Conservation (phyloP, 345 rosid genomes). For the Citrus unshiu region DNA sequence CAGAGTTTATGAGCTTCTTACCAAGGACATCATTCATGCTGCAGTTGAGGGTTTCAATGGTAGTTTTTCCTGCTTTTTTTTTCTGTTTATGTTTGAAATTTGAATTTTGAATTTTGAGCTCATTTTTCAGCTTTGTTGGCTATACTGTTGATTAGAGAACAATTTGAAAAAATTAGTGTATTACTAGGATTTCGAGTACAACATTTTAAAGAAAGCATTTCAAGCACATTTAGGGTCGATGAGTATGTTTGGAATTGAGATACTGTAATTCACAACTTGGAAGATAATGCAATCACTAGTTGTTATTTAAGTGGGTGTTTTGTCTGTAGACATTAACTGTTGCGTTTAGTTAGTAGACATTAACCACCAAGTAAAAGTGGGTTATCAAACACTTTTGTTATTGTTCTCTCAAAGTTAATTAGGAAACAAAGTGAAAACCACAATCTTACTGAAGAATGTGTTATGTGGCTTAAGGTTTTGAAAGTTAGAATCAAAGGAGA, state of each 20-base stretch:
- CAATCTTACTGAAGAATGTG: no score
- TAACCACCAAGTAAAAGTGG: not conserved
- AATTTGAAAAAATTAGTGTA: not conserved
- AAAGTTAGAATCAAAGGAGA: no score
- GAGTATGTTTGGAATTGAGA: not conserved
- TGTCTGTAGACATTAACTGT: not conserved
- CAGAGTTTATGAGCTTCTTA: slow-evolving; percentile 69
- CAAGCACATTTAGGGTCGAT: not conserved
- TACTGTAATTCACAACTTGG: not conserved
- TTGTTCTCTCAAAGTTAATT: not conserved
- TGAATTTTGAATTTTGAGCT: not conserved
- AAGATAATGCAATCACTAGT: not conserved
- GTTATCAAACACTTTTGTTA: not conserved
- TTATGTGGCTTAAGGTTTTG: no score
- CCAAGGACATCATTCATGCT: slow-evolving; percentile 70
- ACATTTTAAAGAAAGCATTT: not conserved
- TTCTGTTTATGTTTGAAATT: not conserved
- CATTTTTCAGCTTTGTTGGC: not conserved
- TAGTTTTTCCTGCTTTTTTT: slow-evolving; percentile 8
- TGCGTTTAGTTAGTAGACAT: not conserved
- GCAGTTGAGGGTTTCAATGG: slow-evolving; percentile 90
- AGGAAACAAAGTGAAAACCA: not conserved
- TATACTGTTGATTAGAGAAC: not conserved
- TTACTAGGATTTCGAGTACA: not conserved
- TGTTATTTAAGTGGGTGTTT: not conserved